Evolutionary conservation across 1,284 basidiomycete genomes (phyloP).

Genomic region (Cryptococcus sp.): DNA sequence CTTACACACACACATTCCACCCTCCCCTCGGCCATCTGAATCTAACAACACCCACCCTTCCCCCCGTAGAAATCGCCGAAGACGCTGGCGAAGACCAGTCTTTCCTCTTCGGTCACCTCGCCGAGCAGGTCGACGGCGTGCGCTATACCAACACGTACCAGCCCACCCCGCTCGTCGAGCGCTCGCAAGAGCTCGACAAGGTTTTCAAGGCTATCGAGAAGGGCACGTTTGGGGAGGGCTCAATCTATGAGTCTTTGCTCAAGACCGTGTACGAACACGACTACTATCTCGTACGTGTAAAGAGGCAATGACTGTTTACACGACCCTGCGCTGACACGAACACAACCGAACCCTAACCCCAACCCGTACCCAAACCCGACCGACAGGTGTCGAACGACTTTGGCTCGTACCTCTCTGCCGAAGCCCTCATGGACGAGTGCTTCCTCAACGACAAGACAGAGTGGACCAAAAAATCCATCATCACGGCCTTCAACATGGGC

Average conservation of each 20-base stretch:
- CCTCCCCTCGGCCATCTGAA: too few relatives aligned
- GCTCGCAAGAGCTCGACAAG: conserved; percentile 69
- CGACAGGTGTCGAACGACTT: conserved; percentile 74
- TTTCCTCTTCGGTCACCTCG: conserved; percentile 50
- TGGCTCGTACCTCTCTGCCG: conserved; percentile 78
- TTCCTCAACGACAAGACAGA: conserved; percentile 69
- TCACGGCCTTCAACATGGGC: conserved; percentile 80
- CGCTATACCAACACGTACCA: conserved; percentile 79
- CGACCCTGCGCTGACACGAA: neutral
- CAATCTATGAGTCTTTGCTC: conserved; percentile 68
- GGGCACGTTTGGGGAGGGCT: conserved; percentile 71
- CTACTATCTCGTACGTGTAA: conserved; percentile 54
- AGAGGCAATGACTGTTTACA: too few relatives aligned
- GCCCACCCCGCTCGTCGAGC: conserved; percentile 70
- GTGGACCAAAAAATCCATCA: conserved; percentile 88
- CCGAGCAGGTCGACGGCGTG: conserved; percentile 65
- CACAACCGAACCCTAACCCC: neutral
- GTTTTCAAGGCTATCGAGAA: conserved; percentile 64
- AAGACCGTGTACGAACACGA: conserved; percentile 54
- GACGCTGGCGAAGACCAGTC: conserved; percentile 65
- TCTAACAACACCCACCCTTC: neutral
- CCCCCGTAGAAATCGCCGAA: conserved; percentile 69
- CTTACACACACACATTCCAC: neutral
- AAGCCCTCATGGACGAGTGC: conserved; percentile 78
- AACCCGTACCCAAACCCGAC: neutral